phyloP scores from a whole-genome alignment of 176 grass and related monocot species.

The Oryza glaberrima region DNA sequence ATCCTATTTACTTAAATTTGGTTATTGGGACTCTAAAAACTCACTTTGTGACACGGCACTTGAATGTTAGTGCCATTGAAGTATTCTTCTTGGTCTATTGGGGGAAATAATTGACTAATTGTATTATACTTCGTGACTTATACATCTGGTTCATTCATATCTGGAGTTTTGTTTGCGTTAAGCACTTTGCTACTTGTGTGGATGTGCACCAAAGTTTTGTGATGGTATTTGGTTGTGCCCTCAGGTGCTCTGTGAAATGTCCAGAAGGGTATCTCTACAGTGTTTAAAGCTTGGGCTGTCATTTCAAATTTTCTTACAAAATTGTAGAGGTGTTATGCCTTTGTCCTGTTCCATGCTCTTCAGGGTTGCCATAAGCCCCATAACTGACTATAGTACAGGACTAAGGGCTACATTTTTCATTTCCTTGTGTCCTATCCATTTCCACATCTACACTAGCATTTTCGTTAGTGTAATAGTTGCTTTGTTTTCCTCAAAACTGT shows the following conservation, averaged over 20 bases:
- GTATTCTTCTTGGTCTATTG: background rate
- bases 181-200: background rate
- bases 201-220: background rate
- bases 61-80: background rate
- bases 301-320: background rate
- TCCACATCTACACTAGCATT: background rate
- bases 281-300: background rate
- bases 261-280: background rate
- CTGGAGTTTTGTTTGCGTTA: background rate
- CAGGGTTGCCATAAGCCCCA: background rate
- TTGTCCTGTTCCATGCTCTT: background rate
- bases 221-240: background rate
- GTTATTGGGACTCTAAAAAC: background rate
- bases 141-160: background rate
- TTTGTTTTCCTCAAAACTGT: slow-evolving; percentile 3
- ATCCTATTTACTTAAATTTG: background rate
- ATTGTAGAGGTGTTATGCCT: background rate
- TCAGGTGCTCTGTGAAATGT: background rate
- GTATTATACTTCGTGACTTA: background rate
- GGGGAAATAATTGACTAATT: background rate
- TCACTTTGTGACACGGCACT: background rate
- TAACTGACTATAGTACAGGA: background rate
- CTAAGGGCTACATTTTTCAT: background rate
- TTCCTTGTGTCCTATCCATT: background rate
- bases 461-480: background rate